Base-by-base conservation (phyloP, 257 asterid genomes). In the Capsicum pubescens region DNA sequence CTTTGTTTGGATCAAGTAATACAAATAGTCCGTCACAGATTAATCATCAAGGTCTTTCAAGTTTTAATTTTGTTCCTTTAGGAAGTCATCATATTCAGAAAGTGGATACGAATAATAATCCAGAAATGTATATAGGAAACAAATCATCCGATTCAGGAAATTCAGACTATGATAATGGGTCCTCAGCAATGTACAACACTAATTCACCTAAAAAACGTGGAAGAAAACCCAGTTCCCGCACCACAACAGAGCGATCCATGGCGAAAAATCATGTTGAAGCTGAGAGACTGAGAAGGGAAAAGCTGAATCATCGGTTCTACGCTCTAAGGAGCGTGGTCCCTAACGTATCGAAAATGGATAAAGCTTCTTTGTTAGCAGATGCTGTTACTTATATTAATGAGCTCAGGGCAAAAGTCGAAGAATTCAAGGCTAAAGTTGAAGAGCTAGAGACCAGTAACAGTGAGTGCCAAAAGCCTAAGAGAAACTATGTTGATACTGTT, bases 241-340 rank as follows among this genome's bases (percentile, higher is more conserved):
- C 5, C 50, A 1, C 9, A 1, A 42, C 8, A 2, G 50, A 80
- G 13, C 58, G 70, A 36, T 87, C 70, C 11, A 83, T 56, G 54
- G 70, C 83, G 4, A 54, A 19, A 59, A 87, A 83, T 64, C 93
- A 90, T 15, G 90, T 86, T 15, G 91, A 81, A 77, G 92, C 93
- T 0, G 94, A 90, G 84, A 87, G 89, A 72, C 87, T 85, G 60
- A 46, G 93, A 60, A 61, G 94, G 57, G 89, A 87, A 84, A 89
- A 86, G 84, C 87, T 91, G 11, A 91, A 91, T 83, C 81, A 78
- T 32, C 86, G 90, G 17, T 91, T 91, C 83, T 90, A 87, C 35
- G 90, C 93, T 0, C 85, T 88, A 10, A 79, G 91, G 55, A 87
- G 91, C 39, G 90, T 77, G n/a, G 94, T 91, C 4, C 92, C 92